phyloP scores from a whole-genome alignment of 495 filamentous ascomycete species.

The Penicillium manginii region DNA sequence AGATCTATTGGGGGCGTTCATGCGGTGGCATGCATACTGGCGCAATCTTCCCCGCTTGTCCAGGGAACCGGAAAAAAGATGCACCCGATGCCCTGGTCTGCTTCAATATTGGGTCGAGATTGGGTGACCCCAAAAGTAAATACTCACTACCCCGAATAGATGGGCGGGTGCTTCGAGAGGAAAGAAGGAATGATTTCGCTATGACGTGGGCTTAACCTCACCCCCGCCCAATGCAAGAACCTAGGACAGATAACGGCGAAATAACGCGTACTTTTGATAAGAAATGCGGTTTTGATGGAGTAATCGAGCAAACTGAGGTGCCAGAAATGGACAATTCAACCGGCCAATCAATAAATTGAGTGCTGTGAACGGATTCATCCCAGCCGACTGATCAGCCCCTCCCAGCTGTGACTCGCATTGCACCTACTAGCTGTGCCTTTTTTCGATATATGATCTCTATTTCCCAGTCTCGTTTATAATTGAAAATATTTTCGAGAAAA shows the following conservation, averaged over 20 bases:
- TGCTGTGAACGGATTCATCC: no score
- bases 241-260: background rate
- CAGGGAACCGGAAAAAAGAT: background rate
- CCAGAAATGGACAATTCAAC: no score
- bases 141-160: background rate
- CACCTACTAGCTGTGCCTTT: no score
- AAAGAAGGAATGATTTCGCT: conserved; percentile 2
- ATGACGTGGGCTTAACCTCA: conserved; percentile 5
- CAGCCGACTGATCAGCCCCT: no score
- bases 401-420: no score
- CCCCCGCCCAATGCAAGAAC: background rate
- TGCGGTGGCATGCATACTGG: background rate
- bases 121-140: background rate
- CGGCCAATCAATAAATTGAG: no score
- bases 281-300: background rate
- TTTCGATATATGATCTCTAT: no score
- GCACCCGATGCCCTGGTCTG: background rate
- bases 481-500: no score
- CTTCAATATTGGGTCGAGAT: background rate
- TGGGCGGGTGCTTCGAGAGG: background rate
- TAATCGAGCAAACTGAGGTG: no score
- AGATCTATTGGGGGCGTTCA: background rate
- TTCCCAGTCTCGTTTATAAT: no score
- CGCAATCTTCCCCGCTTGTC: conserved; percentile 4
- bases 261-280: background rate